Conservation (phyloP, 148 eudicot genomes). For the Spergularia bocconei region DNA sequence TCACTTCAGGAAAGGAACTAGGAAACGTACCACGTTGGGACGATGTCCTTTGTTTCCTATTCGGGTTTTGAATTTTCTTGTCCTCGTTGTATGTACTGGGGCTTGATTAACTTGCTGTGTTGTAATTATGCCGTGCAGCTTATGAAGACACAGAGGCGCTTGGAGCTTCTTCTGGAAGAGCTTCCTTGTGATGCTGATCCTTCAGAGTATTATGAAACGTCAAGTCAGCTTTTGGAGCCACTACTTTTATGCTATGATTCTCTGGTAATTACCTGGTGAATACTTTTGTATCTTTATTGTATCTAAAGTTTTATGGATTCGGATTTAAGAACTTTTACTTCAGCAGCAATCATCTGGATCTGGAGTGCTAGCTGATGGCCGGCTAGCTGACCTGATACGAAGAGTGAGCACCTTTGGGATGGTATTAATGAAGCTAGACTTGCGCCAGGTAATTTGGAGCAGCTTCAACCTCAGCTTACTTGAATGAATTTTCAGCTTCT, state of each 20-base stretch:
- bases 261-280: slow-evolving; percentile 45
- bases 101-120: background rate
- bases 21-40: background rate
- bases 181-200: slow-evolving; percentile 71
- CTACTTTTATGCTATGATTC: slow-evolving; percentile 82
- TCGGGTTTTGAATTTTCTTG: background rate
- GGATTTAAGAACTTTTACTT: slow-evolving; percentile 6
- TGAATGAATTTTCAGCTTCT: slow-evolving; percentile 3
- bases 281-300: background rate
- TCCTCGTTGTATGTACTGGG: background rate
- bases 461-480: slow-evolving; percentile 13
- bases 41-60: background rate
- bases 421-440: slow-evolving; percentile 88
- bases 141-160: slow-evolving; percentile 62
- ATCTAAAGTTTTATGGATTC: background rate
- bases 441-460: slow-evolving; percentile 69
- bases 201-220: slow-evolving; percentile 67
- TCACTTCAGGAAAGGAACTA: background rate
- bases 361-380: slow-evolving; percentile 90
- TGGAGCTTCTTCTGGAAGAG: slow-evolving; percentile 79
- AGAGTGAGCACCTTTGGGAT: slow-evolving; percentile 85
- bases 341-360: slow-evolving; percentile 82
- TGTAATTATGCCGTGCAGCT: slow-evolving; percentile 43
- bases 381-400: slow-evolving; percentile 82
- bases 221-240: slow-evolving; percentile 75